Evolutionary conservation across 371 early-diverging fungal genomes (phyloP).

Genomic region (Rhizopus stolonifer): DNA sequence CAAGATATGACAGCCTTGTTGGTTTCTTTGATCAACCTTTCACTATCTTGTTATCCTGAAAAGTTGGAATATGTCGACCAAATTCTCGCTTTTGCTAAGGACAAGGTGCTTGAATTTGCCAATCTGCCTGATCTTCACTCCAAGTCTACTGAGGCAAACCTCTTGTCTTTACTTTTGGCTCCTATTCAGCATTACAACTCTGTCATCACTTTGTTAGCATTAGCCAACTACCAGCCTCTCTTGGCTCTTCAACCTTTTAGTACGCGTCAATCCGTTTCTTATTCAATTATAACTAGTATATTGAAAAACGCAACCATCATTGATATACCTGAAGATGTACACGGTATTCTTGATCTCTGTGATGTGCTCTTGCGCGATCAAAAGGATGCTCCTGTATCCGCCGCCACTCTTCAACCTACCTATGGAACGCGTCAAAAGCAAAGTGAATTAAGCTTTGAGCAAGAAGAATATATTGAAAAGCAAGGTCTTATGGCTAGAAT

Average conservation of each 20-base stretch:
- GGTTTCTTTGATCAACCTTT: constrained; percentile 80
- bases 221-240: constrained; percentile 74
- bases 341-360: constrained; percentile 80
- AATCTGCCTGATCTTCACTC: constrained; percentile 57
- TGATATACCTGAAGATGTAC: constrained; percentile 73
- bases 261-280: constrained; percentile 77
- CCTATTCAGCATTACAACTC: constrained; percentile 76
- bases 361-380: constrained; percentile 79
- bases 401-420: background rate
- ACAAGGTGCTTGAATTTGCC: constrained; percentile 54
- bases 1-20: constrained; percentile 86
- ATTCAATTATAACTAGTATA: constrained; percentile 66
- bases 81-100: constrained; percentile 81
- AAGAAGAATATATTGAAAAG: constrained; percentile 78
- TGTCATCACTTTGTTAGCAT: constrained; percentile 57
- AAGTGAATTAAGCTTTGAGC: constrained; percentile 46
- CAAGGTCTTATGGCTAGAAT: constrained; percentile 82
- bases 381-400: constrained; percentile 52
- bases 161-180: constrained; percentile 64
- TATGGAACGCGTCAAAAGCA: constrained; percentile 2
- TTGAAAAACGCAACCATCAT: constrained; percentile 66
- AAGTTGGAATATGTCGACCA: constrained; percentile 80
- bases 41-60: constrained; percentile 89
- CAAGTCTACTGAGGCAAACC: constrained; percentile 56
- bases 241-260: constrained; percentile 75